A percentile compares a stretch with the other conserved stretches of the same genome.
phyloP scores from a whole-genome alignment of 257 asterid genomes.

The Ilex aquifolium region DNA sequence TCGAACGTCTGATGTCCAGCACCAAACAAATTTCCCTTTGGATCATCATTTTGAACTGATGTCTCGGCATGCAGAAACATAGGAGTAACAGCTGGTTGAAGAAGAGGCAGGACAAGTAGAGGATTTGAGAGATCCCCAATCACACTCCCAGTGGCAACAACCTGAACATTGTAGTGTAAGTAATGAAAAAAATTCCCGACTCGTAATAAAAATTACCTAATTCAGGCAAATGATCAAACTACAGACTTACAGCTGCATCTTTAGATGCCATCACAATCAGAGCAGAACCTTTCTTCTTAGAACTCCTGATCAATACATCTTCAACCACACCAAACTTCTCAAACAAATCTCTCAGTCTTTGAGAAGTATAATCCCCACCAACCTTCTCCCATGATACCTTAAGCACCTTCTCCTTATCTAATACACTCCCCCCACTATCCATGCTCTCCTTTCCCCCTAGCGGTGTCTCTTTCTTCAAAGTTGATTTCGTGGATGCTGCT shows the following conservation, averaged over 20 bases:
- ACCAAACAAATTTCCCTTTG: slow-evolving; percentile 53
- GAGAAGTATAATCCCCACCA: slow-evolving; percentile 65
- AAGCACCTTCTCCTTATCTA: slow-evolving; percentile 69
- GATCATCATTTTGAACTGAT: slow-evolving; percentile 32
- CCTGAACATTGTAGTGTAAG: slow-evolving; percentile 28
- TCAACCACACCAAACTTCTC: slow-evolving; percentile 68
- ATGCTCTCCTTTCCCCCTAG: slow-evolving; percentile 15
- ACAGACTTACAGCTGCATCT: slow-evolving; percentile 56
- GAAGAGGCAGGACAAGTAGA: slow-evolving; percentile 64
- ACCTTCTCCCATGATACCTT: slow-evolving; percentile 87
- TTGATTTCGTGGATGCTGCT: slow-evolving; percentile 18
- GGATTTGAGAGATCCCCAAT: slow-evolving; percentile 80
- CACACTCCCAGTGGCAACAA: slow-evolving; percentile 50
- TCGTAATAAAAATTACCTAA: background rate
- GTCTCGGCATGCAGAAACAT: slow-evolving; percentile 26
- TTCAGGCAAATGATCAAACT: background rate
- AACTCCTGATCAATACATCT: slow-evolving; percentile 70
- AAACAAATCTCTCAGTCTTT: slow-evolving; percentile 55
- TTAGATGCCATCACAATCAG: slow-evolving; percentile 79
- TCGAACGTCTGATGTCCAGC: slow-evolving; percentile 65
- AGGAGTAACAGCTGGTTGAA: slow-evolving; percentile 48
- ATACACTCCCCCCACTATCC: slow-evolving; percentile 28
- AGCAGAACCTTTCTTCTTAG: slow-evolving; percentile 81
- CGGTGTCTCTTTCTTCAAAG: slow-evolving; percentile 27
- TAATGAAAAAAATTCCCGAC: slow-evolving; percentile 2